These are phyloP conservation scores for Cucumis hystrix DNA, from an alignment of 306 rosid species.

Conservation along the genomic window DNA sequence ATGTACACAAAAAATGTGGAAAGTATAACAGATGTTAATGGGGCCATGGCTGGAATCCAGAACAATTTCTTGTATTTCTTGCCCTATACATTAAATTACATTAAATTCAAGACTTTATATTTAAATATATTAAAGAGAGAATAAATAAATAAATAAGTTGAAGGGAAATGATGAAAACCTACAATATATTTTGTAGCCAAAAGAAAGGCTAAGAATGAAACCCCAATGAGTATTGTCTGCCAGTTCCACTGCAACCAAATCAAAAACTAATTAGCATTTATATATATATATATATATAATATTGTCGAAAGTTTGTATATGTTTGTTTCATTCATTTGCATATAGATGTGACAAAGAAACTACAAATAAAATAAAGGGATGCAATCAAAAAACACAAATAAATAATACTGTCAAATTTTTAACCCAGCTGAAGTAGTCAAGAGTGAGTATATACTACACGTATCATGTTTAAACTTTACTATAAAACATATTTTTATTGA, in stretches of 20 bases:
- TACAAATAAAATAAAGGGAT: background rate
- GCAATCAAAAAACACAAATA: background rate
- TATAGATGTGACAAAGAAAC: background rate
- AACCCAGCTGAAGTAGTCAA: too few relatives aligned
- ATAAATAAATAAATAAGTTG: too few relatives aligned
- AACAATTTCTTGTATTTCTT: conserved; percentile 52
- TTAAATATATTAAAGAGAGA: background rate
- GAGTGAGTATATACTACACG: too few relatives aligned
- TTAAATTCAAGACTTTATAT: background rate
- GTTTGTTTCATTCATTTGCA: too few relatives aligned
- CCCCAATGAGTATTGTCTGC: conserved; percentile 59
- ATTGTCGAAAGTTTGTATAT: too few relatives aligned
- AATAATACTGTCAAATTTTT: too few relatives aligned
- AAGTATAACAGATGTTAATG: conserved; percentile 52
- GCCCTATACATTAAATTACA: conserved; percentile 23
- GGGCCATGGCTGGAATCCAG: conserved; percentile 80
- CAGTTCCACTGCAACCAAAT: conserved; percentile 77
- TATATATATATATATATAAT: too few relatives aligned
- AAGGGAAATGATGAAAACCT: background rate
- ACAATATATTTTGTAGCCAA: conserved; percentile 51
- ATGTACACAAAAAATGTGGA: conserved; percentile 59
- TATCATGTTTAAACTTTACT: too few relatives aligned
- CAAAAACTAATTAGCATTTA: background rate
- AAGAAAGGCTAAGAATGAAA: conserved; percentile 51
- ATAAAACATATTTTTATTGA: too few relatives aligned